Conservation (phyloP, 148 eudicot genomes). For the Nyssa sinensis region DNA sequence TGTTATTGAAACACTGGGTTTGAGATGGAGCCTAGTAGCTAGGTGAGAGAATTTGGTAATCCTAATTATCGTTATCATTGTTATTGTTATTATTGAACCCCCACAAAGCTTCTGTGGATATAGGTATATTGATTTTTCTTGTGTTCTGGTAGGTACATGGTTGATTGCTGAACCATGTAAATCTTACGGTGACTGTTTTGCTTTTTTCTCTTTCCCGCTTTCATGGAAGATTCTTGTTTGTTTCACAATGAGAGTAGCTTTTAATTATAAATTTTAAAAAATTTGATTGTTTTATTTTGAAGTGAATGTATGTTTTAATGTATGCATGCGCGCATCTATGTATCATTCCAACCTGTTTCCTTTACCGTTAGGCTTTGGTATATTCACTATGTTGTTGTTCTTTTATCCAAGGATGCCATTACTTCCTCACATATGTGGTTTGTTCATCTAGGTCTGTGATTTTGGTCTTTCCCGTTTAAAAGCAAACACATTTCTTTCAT, state of each 20-base stretch:
- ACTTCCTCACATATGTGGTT: neutral
- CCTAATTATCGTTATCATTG: no score
- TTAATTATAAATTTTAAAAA: neutral
- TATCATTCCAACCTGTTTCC: neutral
- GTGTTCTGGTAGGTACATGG: no score
- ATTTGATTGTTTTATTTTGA: no score
- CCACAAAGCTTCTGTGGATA: neutral
- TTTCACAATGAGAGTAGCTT: neutral
- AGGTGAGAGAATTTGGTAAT: neutral
- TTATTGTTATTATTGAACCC: no score
- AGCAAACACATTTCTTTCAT: conserved; percentile 85
- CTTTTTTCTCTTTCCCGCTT: neutral
- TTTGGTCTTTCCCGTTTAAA: conserved; percentile 97
- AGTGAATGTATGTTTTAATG: no score
- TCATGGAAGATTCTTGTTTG: neutral
- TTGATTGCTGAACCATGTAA: neutral
- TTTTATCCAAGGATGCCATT: conserved; percentile 5
- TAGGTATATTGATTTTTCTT: no score
- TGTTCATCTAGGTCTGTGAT: conserved; percentile 67
- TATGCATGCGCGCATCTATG: no score
- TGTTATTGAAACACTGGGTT: neutral
- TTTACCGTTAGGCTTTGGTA: neutral
- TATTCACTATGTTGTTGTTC: neutral
- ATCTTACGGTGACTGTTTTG: neutral
- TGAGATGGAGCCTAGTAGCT: neutral